Base-by-base conservation (phyloP, 2,329 filamentous ascomycete genomes). In the Berkeleyomyces basicola region DNA sequence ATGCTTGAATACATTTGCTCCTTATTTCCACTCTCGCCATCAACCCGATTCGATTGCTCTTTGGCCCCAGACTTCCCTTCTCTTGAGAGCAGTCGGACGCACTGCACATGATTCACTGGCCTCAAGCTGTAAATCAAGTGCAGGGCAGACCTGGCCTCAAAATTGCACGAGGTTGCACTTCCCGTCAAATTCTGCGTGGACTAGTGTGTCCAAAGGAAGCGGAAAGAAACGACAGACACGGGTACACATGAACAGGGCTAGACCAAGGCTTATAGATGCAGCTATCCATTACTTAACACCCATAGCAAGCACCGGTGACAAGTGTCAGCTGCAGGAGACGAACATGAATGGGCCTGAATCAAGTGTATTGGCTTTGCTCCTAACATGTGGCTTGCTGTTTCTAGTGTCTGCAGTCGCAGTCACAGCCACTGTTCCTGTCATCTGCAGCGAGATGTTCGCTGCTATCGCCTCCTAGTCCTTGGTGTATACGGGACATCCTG, bases 321-420 rank as follows among this genome's bases (percentile, higher is more conserved):
- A 53, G 49, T 53, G 49, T 53, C 49, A 53, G 49, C 49, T 53
- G 49, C 49, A 53, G 49, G 49, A 53, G 49, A 53, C 33, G 14
- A 7, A 37, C 23, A 14, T 36, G 49, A 14, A 36, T 43, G 42
- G n/a, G 42, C 9, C 5, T 43, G 9, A 43, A 43, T 43, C 10
- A 14, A 53, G 33, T 37, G 49, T 23, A 16, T 49, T 23, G 23
- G 46, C n/a, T 49, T n/a, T 49, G n/a, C 49, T n/a, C 14, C 23
- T 10, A 23, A 53, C 10, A 7, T 31, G 7, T 10, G 16, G 16
- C 14, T 31, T 42, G 40, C 49, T 14, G 14, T 10, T 37, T 49
- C 33, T 36, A 36, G n/a, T 49, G 46, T 31, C 36, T n/a, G 10
- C 14, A 9, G 43, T 33, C n/a, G 58, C 36, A 16, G 47, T 14